phyloP scores from a whole-genome alignment of 108 stramenopile species.

The Discostella stelligeroides region DNA sequence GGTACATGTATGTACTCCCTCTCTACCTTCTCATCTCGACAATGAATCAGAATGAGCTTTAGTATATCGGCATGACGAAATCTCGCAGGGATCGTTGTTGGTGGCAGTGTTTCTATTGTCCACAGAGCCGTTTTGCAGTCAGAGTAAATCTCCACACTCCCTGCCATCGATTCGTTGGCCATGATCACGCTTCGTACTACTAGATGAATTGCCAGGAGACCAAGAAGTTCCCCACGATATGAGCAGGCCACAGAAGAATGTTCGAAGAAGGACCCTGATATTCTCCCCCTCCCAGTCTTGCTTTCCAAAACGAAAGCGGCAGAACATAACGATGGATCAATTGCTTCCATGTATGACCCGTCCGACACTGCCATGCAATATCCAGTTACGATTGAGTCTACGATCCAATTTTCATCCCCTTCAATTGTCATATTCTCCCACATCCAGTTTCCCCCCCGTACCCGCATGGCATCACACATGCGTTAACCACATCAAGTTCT shows the following conservation, averaged over 20 bases:
- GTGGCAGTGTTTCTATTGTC: background rate
- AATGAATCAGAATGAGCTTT: background rate
- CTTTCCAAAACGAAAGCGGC: conserved; percentile 16
- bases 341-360: conserved; percentile 17
- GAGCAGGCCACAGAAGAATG: background rate
- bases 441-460: background rate
- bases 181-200: background rate
- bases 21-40: background rate
- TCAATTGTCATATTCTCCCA: conserved; percentile 6
- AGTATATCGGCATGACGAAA: background rate
- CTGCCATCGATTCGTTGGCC: background rate
- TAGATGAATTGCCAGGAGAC: conserved; percentile 19
- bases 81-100: background rate
- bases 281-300: background rate
- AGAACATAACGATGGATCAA: conserved; percentile 3
- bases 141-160: background rate
- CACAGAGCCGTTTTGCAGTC: background rate
- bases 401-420: conserved; percentile 5
- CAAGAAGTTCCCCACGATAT: conserved; percentile 29
- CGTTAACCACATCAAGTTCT: no score
- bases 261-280: conserved; percentile 16
- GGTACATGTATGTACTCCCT: background rate
- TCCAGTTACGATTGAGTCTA: conserved; percentile 1
- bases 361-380: conserved; percentile 16
- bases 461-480: background rate